Conservation (phyloP, 345 rosid genomes). For the Arabidopsis arenosa region DNA sequence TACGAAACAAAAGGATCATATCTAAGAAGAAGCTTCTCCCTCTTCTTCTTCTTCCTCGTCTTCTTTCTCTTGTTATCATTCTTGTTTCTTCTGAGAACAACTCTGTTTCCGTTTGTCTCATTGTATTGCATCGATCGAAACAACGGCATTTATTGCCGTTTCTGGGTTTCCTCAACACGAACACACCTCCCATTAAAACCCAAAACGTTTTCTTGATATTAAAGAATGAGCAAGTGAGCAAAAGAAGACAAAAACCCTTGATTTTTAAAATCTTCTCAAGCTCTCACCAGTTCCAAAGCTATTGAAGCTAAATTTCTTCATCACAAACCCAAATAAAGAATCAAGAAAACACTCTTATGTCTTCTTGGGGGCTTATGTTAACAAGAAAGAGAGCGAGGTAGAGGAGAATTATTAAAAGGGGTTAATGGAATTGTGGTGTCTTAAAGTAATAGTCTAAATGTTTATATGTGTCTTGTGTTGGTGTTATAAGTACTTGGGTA, state of each 20-base stretch:
- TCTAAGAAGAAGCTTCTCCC: slow-evolving; percentile 50
- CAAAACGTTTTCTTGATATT: slow-evolving; percentile 26
- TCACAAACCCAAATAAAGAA: slow-evolving; percentile 22
- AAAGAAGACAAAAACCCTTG: slow-evolving; percentile 37
- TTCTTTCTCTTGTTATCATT: slow-evolving; percentile 37
- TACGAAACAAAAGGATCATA: slow-evolving; percentile 51
- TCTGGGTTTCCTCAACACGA: slow-evolving; percentile 53
- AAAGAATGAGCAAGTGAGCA: slow-evolving; percentile 27
- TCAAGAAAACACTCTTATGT: slow-evolving; percentile 34
- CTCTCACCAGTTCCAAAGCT: slow-evolving; percentile 45
- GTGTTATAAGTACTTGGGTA: slow-evolving; percentile 37
- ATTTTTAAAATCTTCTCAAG: slow-evolving; percentile 33
- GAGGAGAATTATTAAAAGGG: slow-evolving; percentile 1
- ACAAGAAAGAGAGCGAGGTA: slow-evolving; percentile 8
- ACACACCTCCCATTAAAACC: slow-evolving; percentile 49
- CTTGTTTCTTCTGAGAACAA: slow-evolving; percentile 41
- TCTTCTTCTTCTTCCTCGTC: slow-evolving; percentile 48
- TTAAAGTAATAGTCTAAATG: slow-evolving; percentile 39
- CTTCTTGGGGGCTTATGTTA: slow-evolving; percentile 31
- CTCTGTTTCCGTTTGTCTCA: slow-evolving; percentile 44
- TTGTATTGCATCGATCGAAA: slow-evolving; percentile 53
- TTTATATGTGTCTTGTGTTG: slow-evolving; percentile 31
- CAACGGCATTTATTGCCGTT: slow-evolving; percentile 57
- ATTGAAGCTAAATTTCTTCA: slow-evolving; percentile 22
- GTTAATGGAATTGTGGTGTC: slow-evolving; percentile 38